A percentile compares a stretch with the other conserved stretches of the same genome.
These are phyloP conservation scores for Harringtonia lauricola DNA, from an alignment of 2,329 filamentous ascomycete genomes.

Conservation along the genomic window DNA sequence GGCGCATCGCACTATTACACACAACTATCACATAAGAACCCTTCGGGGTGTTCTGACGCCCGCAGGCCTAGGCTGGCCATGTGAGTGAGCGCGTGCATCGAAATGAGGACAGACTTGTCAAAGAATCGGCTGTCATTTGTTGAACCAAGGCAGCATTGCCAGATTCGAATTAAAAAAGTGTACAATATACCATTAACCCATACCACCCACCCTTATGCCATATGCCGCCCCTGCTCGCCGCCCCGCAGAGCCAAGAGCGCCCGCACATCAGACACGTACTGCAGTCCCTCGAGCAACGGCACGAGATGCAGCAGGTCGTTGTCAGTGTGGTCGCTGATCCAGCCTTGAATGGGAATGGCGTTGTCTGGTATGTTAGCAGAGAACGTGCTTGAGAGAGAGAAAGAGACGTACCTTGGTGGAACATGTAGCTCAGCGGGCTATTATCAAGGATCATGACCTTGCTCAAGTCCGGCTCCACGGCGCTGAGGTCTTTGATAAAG, in stretches of 20 bases:
- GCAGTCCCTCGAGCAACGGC: conserved; percentile 82
- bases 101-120: too few species aligned
- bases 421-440: conserved; percentile 95
- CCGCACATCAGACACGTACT: conserved; percentile 93
- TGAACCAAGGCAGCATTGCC: too few species aligned
- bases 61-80: too few species aligned
- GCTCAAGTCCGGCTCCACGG: conserved; percentile 91
- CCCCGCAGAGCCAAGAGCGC: conserved; percentile 80
- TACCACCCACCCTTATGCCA: conserved; percentile 23
- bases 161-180: too few species aligned
- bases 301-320: conserved; percentile 89
- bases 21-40: too few species aligned
- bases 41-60: too few species aligned
- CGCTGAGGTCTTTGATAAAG: conserved; percentile 95
- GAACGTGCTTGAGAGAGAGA: background rate
- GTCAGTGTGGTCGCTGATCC: conserved; percentile 98
- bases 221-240: conserved; percentile 63
- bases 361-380: conserved; percentile 60
- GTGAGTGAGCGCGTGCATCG: too few species aligned
- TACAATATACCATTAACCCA: background rate
- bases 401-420: conserved; percentile 72
- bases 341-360: conserved; percentile 96
- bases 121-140: too few species aligned
- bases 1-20: too few species aligned
- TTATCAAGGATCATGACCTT: conserved; percentile 99